Percentiles rank a stretch among this genome's conserved stretches.
These are phyloP conservation scores for Diplosphaera chodatii DNA, from an alignment of 139 green algal species.

Conservation along the genomic window DNA sequence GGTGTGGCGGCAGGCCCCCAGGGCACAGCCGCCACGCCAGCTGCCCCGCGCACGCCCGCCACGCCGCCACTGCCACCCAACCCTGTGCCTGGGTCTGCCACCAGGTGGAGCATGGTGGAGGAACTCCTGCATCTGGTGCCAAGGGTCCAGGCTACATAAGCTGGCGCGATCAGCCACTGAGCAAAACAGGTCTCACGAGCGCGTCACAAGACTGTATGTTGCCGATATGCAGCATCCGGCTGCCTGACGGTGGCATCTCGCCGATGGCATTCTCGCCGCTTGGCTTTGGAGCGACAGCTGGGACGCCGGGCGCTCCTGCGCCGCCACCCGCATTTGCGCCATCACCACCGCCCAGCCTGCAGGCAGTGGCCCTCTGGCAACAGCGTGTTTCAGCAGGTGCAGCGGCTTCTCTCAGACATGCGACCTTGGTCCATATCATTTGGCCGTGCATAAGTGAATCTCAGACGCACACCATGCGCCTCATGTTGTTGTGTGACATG, in stretches of 20 bases:
- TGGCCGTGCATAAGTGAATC: too few species aligned
- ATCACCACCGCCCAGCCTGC: background rate
- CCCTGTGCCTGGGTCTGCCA: background rate
- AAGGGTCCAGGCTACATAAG: too few species aligned
- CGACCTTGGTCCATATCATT: too few species aligned
- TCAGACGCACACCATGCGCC: too few species aligned
- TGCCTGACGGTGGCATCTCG: slow-evolving; percentile 33
- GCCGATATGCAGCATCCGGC: slow-evolving; percentile 20
- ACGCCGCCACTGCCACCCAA: background rate
- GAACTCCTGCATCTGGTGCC: too few species aligned
- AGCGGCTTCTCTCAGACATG: too few species aligned
- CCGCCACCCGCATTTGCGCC: slow-evolving; percentile 1
- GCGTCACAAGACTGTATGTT: background rate
- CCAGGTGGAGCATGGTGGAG: too few species aligned
- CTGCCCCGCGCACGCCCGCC: background rate
- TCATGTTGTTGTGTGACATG: too few species aligned
- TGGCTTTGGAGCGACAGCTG: background rate
- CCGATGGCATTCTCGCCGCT: slow-evolving; percentile 30
- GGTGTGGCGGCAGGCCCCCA: too few species aligned
- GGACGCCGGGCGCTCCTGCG: background rate
- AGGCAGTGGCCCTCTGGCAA: slow-evolving; percentile 27
- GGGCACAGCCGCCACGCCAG: background rate
- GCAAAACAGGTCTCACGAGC: too few species aligned
- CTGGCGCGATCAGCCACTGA: too few species aligned
- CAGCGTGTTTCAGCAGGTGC: slow-evolving; percentile 12